These are phyloP conservation scores for Pythium chondricola DNA, from an alignment of 352 stramenopile species.

Conservation along the genomic window DNA sequence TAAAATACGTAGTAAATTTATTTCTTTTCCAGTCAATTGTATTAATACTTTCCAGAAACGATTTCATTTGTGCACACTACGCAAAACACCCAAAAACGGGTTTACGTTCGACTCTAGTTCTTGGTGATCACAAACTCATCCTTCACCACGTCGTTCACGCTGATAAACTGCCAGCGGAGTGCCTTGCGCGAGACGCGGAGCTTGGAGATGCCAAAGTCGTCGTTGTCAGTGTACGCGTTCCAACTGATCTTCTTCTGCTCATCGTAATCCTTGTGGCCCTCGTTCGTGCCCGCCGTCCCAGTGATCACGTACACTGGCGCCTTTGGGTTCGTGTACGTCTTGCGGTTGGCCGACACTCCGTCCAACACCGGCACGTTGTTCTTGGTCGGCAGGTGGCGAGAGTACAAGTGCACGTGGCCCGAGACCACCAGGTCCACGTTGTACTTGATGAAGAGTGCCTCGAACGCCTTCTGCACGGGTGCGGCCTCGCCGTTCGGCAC, in stretches of 20 bases:
- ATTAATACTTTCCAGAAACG: no score
- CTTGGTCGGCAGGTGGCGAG: conserved; percentile 37
- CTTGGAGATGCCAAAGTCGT: conserved; percentile 16
- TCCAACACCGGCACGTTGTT: conserved; percentile 28
- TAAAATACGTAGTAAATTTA: no score
- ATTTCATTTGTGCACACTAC: no score
- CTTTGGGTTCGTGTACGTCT: conserved; percentile 33
- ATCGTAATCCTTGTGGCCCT: conserved; percentile 13
- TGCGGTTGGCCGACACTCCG: conserved; percentile 34
- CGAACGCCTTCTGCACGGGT: conserved; percentile 40
- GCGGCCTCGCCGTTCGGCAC: conserved; percentile 23
- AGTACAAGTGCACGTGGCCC: conserved; percentile 49
- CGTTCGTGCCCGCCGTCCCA: conserved; percentile 24
- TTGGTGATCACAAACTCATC: conserved; percentile 21
- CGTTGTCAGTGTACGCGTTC: conserved; percentile 13
- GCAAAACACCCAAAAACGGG: no score
- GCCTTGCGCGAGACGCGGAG: conserved; percentile 10
- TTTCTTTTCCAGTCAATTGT: no score
- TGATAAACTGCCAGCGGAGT: conserved; percentile 17
- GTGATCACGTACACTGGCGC: conserved; percentile 46
- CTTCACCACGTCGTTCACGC: conserved; percentile 2
- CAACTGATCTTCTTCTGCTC: conserved; percentile 1
- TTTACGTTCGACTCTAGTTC: no score
- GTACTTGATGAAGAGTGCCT: conserved; percentile 54
- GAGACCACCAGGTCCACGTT: conserved; percentile 48